phyloP scores from a whole-genome alignment of 306 rosid species.

The Gleditsia sinensis region DNA sequence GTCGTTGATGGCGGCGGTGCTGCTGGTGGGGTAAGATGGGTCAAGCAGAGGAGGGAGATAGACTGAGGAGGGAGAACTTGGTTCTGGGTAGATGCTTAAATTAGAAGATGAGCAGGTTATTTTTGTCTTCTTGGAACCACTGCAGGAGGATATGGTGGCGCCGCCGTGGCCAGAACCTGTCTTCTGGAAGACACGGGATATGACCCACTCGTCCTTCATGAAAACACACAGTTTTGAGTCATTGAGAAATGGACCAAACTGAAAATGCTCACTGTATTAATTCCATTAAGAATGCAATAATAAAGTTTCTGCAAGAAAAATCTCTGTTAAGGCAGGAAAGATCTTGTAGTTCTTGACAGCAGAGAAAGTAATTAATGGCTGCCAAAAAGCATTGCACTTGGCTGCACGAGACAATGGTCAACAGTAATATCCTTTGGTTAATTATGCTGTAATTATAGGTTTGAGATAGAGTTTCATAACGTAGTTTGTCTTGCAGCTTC shows the following conservation, averaged over 20 bases:
- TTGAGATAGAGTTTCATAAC: too few relatives aligned
- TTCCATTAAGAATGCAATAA: not conserved
- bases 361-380: not conserved
- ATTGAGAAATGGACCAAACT: not conserved
- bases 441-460: too few relatives aligned
- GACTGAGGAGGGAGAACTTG: slow-evolving; percentile 82
- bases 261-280: too few relatives aligned
- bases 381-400: too few relatives aligned
- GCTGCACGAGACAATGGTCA: not conserved
- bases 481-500: too few relatives aligned
- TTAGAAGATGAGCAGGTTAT: slow-evolving; percentile 30
- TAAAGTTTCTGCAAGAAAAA: not conserved
- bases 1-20: slow-evolving; percentile 33
- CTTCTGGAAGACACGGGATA: slow-evolving; percentile 88
- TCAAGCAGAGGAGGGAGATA: slow-evolving; percentile 91
- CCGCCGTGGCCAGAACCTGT: slow-evolving; percentile 39
- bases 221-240: not conserved
- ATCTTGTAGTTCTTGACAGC: not conserved
- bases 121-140: slow-evolving; percentile 52
- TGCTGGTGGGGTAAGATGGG: slow-evolving; percentile 49
- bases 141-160: slow-evolving; percentile 24
- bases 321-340: not conserved
- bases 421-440: not conserved
- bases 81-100: slow-evolving; percentile 50
- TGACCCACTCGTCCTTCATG: slow-evolving; percentile 93